These are phyloP conservation scores for Coemansia sp. DNA, from an alignment of 192 early-diverging fungal genomes.

Conservation along the genomic window DNA sequence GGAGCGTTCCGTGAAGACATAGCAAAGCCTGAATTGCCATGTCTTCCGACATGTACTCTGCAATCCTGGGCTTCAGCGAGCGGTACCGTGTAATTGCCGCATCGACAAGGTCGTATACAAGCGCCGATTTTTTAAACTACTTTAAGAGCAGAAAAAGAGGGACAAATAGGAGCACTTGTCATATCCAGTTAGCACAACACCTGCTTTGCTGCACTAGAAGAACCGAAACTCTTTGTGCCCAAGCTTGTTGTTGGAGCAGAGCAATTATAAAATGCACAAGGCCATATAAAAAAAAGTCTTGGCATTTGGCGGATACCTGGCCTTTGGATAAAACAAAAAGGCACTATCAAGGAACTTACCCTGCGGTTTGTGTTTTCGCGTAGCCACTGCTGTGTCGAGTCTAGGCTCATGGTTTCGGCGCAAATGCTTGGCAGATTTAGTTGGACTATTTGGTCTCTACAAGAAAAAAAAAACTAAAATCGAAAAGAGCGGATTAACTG, in stretches of 20 bases:
- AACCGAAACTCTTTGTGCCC: too few relatives aligned
- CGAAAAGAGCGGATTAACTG: neutral
- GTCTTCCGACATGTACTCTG: slow-evolving; percentile 45
- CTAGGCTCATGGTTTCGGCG: slow-evolving; percentile 18
- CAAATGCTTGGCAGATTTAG: too few relatives aligned
- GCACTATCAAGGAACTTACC: slow-evolving; percentile 22
- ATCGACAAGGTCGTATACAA: slow-evolving; percentile 28
- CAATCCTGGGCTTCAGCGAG: slow-evolving; percentile 36
- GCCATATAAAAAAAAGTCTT: neutral
- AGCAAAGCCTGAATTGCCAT: slow-evolving; percentile 61
- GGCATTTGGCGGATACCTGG: slow-evolving; percentile 1
- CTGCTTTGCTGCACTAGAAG: too few relatives aligned
- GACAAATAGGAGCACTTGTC: too few relatives aligned
- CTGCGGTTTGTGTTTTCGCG: slow-evolving; percentile 40
- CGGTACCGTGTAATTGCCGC: slow-evolving; percentile 31
- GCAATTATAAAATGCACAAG: neutral
- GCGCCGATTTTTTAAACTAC: slow-evolving; percentile 43
- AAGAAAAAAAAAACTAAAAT: slow-evolving; percentile 1
- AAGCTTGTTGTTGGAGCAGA: neutral
- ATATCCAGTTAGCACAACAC: too few relatives aligned
- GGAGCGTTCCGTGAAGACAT: slow-evolving; percentile 84
- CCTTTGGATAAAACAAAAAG: too few relatives aligned
- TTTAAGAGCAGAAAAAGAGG: neutral
- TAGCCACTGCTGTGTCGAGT: slow-evolving; percentile 40
- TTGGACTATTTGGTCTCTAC: neutral